These are phyloP conservation scores for Exophiala xenobiotica DNA, from an alignment of 2,329 filamentous ascomycete species.

Conservation along the genomic window DNA sequence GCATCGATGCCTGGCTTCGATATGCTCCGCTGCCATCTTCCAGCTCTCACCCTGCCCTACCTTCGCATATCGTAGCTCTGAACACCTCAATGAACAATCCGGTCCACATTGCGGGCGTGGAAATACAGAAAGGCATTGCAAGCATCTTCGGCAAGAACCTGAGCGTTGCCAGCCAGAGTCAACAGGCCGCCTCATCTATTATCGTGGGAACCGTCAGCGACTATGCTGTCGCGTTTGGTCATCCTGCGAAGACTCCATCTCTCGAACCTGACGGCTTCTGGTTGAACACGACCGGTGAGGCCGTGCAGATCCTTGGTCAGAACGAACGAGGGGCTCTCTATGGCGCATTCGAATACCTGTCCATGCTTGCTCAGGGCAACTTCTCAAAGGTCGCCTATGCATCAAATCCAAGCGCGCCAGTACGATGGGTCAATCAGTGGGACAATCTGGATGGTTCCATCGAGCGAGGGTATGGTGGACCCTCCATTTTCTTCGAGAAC, in stretches of 20 bases:
- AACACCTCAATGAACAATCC: constrained; percentile 57
- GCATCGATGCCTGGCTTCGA: constrained; percentile 62
- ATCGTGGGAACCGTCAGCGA: constrained; percentile 37
- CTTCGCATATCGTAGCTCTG: constrained; percentile 52
- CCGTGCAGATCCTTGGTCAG: constrained; percentile 57
- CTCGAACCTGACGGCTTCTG: constrained; percentile 55
- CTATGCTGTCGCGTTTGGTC: constrained; percentile 32
- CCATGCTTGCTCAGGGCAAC: constrained; percentile 61
- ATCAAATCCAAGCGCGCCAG: constrained; percentile 58
- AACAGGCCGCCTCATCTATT: constrained; percentile 28
- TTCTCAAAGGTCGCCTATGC: constrained; percentile 49
- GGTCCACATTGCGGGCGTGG: constrained; percentile 58
- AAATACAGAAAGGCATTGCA: constrained; percentile 58
- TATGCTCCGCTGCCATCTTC: constrained; percentile 56
- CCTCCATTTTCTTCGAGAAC: constrained; percentile 66
- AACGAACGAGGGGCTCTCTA: constrained; percentile 69
- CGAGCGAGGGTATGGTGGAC: constrained; percentile 66
- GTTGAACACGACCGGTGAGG: constrained; percentile 46
- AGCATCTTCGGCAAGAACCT: constrained; percentile 57
- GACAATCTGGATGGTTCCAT: constrained; percentile 65
- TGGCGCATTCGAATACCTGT: constrained; percentile 68
- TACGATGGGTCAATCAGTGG: constrained; percentile 73
- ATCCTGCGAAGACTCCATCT: constrained; percentile 26
- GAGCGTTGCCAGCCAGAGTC: constrained; percentile 33
- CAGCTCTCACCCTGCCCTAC: constrained; percentile 43